Evolutionary conservation across 495 filamentous ascomycete species (phyloP).

Genomic region (Penicillium bovifimosum): DNA sequence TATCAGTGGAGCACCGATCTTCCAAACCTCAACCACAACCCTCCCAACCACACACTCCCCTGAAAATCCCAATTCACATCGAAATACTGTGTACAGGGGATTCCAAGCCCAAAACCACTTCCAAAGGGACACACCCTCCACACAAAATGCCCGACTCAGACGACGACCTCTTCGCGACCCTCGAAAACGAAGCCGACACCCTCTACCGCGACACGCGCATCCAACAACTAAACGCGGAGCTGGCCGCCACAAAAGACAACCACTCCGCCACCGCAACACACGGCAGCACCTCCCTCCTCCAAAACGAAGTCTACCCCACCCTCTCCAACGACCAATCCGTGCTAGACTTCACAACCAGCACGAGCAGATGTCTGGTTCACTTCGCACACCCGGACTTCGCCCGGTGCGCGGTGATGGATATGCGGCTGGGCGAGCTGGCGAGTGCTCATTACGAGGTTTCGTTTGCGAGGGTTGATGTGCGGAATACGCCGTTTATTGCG

Average conservation of each 20-base stretch:
- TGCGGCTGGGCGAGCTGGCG: constrained; percentile 56
- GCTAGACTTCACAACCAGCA: constrained; percentile 64
- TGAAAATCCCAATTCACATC: not conserved
- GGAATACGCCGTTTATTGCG: constrained; percentile 67
- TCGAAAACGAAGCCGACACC: constrained; percentile 60
- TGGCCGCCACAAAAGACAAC: constrained; percentile 41
- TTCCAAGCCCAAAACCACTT: not conserved
- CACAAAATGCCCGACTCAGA: constrained; percentile 45
- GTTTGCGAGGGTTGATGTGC: constrained; percentile 64
- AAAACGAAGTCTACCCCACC: constrained; percentile 49
- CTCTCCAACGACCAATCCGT: constrained; percentile 59
- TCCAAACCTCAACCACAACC: not conserved
- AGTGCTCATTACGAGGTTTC: constrained; percentile 61
- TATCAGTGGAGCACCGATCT: constrained; percentile 8
- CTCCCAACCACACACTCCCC: constrained; percentile 3
- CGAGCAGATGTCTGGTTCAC: constrained; percentile 62
- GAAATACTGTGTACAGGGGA: not conserved
- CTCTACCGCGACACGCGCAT: constrained; percentile 65
- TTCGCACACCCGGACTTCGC: constrained; percentile 73
- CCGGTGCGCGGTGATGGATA: constrained; percentile 66
- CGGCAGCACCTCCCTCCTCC: constrained; percentile 21
- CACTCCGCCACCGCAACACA: constrained; percentile 19
- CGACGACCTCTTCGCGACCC: constrained; percentile 65
- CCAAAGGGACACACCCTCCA: constrained; percentile 11
- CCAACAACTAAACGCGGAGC: constrained; percentile 64